These are phyloP conservation scores for Sporobolomyces pararoseus DNA, from an alignment of 768 basidiomycete genomes.

Conservation along the genomic window DNA sequence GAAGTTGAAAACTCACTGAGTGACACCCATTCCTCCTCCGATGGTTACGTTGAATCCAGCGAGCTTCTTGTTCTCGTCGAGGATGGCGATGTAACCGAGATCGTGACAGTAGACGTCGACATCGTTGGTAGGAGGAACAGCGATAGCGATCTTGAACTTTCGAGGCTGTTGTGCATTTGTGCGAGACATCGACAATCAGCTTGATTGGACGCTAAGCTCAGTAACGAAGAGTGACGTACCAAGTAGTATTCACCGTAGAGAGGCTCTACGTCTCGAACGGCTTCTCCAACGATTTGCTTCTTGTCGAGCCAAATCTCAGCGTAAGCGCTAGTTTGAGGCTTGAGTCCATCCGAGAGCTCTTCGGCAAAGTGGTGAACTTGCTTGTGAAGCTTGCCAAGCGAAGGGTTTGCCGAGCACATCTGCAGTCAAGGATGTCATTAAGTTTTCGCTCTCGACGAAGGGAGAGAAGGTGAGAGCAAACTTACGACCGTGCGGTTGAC, in stretches of 20 bases:
- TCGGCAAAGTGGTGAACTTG: constrained; percentile 81
- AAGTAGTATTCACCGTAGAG: constrained; percentile 97
- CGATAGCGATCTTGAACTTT: constrained; percentile 95
- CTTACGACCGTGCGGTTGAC: constrained; percentile 63
- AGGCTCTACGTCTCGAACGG: constrained; percentile 83
- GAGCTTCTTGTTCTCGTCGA: constrained; percentile 68
- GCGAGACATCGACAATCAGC: constrained; percentile 13
- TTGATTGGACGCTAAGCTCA: neutral
- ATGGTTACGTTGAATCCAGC: constrained; percentile 88
- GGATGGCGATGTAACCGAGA: constrained; percentile 92
- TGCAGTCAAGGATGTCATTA: neutral
- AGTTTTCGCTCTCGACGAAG: constrained; percentile 65
- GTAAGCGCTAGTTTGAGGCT: constrained; percentile 88
- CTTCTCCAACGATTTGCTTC: constrained; percentile 89
- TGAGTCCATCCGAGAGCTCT: constrained; percentile 73
- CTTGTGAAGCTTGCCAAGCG: constrained; percentile 76
- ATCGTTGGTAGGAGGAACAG: constrained; percentile 93
- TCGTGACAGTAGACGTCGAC: constrained; percentile 89
- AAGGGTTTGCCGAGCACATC: constrained; percentile 82
- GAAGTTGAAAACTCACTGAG: constrained; percentile 55
- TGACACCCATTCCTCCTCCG: constrained; percentile 99
- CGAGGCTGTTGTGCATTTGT: constrained; percentile 11
- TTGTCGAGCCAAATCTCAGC: constrained; percentile 99
- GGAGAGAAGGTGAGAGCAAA: neutral
- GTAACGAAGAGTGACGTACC: constrained; percentile 60